Evolutionary conservation across 306 rosid genomes (phyloP), one percentile per base, ranked within the genome.

Genomic region (Oemleria cerasiformis): DNA sequence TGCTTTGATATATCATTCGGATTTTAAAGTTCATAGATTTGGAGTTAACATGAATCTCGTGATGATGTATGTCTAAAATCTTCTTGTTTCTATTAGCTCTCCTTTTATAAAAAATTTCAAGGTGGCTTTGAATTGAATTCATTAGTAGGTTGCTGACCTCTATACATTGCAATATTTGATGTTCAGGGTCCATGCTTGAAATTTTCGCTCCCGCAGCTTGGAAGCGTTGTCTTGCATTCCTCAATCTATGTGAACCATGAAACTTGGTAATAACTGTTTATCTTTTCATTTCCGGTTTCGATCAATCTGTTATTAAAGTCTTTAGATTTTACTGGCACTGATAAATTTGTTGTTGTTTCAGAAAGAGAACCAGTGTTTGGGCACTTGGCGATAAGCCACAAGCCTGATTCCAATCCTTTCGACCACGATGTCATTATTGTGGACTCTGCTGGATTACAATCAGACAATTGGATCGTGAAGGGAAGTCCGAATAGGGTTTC

Each of bases 301-400:
- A 41, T 49, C 43, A 47, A 59, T 65, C 38, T 66, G 62, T 36
- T 38, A 7, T 39, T 16, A 9, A 56, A 40, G n/a, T 50, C 43
- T 68, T 67, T 50, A 64, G 61, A 70, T 72, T 73, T 79, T 68
- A 67, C 53, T 63, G 53, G n/a, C 47, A n/a, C 61, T 63, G 44
- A 40, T 45, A 43, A 55, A 56, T 56, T 48, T 77, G 75, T 67
- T 80, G 67, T 65, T 16, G 72, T 30, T 75, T 79, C 96, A 91
- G 99, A 91, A 67, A 86, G 90, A 77, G 89, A 90, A 43, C 72
- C 75, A 49, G 76, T 81, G 68, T 77, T 82, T 70, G 67, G 78
- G 72, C 90, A 82, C 67, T 76, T 83, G 62, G 72, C 80, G 71
- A 74, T 75, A 55, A 75, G 80, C 55, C 77, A 66, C 67, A 79